Percentiles rank a stretch among this genome's conserved stretches.
Evolutionary conservation across 805 yeast genomes (phyloP).

Genomic region (Kuraishia piskuri): DNA sequence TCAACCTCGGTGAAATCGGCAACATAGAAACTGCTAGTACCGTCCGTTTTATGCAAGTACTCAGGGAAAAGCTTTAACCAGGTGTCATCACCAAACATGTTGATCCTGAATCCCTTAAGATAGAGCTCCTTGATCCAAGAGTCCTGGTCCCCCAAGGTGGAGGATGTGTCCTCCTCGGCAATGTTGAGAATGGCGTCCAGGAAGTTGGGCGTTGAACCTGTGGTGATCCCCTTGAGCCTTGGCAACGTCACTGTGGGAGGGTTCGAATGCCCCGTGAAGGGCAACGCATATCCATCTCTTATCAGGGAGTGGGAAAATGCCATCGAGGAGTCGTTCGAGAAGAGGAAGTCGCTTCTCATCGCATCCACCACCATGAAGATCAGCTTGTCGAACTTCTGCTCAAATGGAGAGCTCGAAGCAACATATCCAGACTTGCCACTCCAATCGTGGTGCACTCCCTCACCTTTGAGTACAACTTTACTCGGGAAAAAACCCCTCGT

Average conservation of each 20-base stretch:
- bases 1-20: constrained; percentile 95
- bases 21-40: constrained; percentile 90
- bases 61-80: constrained; percentile 88
- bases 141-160: constrained; percentile 66
- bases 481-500: constrained; percentile 87
- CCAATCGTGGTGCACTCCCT: constrained; percentile 27
- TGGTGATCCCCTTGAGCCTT: constrained; percentile 83
- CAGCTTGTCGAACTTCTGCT: constrained; percentile 52
- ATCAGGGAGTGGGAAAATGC: constrained; percentile 55
- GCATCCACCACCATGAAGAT: constrained; percentile 91
- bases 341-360: constrained; percentile 80
- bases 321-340: constrained; percentile 58
- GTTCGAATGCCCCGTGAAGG: constrained; percentile 84
- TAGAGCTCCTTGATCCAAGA: constrained; percentile 77
- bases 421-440: constrained; percentile 14
- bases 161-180: constrained; percentile 76
- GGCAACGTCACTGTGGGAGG: constrained; percentile 98
- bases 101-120: constrained; percentile 34
- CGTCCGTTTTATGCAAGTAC: constrained; percentile 60
- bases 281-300: constrained; percentile 62
- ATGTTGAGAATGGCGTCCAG: constrained; percentile 90
- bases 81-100: constrained; percentile 96
- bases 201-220: constrained; percentile 92
- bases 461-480: constrained; percentile 68
- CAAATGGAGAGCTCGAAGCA: constrained; percentile 15